phyloP scores from a whole-genome alignment of 2,329 filamentous ascomycete species.

The Aspergillus pseudoglaucus region DNA sequence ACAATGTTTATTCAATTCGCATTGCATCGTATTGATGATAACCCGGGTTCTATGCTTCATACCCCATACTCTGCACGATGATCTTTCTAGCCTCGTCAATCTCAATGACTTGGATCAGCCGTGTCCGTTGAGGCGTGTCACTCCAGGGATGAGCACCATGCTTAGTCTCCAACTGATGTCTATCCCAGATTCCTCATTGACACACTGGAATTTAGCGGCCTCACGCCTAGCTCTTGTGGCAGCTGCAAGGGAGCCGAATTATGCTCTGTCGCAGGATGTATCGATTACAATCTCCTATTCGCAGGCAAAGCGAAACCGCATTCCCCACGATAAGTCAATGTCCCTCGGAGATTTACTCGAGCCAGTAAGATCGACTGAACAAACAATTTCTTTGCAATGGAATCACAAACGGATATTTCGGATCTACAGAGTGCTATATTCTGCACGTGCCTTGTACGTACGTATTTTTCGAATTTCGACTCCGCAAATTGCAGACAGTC shows the following conservation, averaged over 20 bases:
- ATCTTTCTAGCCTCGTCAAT: too few relatives aligned
- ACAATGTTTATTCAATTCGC: too few relatives aligned
- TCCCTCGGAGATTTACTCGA: neutral
- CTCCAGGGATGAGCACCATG: too few relatives aligned
- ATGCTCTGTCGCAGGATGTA: constrained; percentile 1
- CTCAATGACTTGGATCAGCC: neutral
- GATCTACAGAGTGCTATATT: neutral
- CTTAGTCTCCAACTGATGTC: neutral
- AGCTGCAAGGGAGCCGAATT: constrained; percentile 3
- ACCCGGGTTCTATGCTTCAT: too few relatives aligned
- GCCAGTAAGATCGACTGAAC: neutral
- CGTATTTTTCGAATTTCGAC: too few relatives aligned
- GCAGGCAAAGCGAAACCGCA: neutral
- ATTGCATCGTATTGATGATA: too few relatives aligned
- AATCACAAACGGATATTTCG: neutral
- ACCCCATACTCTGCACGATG: too few relatives aligned
- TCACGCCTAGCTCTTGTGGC: neutral
- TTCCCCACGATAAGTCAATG: neutral
- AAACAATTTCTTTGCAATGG: neutral
- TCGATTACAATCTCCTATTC: constrained; percentile 13
- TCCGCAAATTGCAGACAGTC: too few relatives aligned
- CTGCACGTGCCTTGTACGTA: too few relatives aligned
- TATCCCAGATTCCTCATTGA: neutral
- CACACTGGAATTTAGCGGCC: neutral
- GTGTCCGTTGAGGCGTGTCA: too few relatives aligned